These are phyloP conservation scores for Thermoascus crustaceus DNA, from an alignment of 2,329 filamentous ascomycete species.

Conservation along the genomic window DNA sequence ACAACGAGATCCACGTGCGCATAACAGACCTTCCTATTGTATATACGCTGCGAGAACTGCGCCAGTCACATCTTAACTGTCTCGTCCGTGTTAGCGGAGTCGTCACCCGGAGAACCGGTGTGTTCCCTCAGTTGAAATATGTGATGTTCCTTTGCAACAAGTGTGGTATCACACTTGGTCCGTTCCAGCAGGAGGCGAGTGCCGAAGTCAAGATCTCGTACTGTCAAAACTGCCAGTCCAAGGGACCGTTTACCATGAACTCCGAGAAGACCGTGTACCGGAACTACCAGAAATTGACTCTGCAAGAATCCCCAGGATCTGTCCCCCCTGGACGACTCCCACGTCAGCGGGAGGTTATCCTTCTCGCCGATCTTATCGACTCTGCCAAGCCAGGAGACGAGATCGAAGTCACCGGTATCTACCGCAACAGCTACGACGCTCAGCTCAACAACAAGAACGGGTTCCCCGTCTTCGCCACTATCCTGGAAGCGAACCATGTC, in stretches of 20 bases:
- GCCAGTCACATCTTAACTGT: slow-evolving; percentile 93
- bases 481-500: slow-evolving; percentile 93
- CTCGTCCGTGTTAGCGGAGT: slow-evolving; percentile 90
- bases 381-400: slow-evolving; percentile 95
- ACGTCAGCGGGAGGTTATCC: slow-evolving; percentile 84
- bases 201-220: slow-evolving; percentile 93
- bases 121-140: slow-evolving; percentile 97
- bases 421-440: slow-evolving; percentile 96
- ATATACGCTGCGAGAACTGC: slow-evolving; percentile 89
- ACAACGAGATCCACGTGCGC: slow-evolving; percentile 94
- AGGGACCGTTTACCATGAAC: slow-evolving; percentile 90
- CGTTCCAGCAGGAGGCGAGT: slow-evolving; percentile 95
- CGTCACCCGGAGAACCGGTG: slow-evolving; percentile 85
- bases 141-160: slow-evolving; percentile 97
- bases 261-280: slow-evolving; percentile 97
- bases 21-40: slow-evolving; percentile 91
- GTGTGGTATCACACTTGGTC: slow-evolving; percentile 82
- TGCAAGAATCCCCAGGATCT: slow-evolving; percentile 94
- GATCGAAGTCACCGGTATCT: slow-evolving; percentile 92
- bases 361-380: slow-evolving; percentile 96
- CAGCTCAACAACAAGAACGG: slow-evolving; percentile 98
- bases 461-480: slow-evolving; percentile 96
- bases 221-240: slow-evolving; percentile 92
- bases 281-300: slow-evolving; percentile 95
- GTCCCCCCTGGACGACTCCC: slow-evolving; percentile 92